These are phyloP conservation scores for Albophoma yamanashiensis DNA, from an alignment of 2,329 filamentous ascomycete genomes.

Conservation along the genomic window DNA sequence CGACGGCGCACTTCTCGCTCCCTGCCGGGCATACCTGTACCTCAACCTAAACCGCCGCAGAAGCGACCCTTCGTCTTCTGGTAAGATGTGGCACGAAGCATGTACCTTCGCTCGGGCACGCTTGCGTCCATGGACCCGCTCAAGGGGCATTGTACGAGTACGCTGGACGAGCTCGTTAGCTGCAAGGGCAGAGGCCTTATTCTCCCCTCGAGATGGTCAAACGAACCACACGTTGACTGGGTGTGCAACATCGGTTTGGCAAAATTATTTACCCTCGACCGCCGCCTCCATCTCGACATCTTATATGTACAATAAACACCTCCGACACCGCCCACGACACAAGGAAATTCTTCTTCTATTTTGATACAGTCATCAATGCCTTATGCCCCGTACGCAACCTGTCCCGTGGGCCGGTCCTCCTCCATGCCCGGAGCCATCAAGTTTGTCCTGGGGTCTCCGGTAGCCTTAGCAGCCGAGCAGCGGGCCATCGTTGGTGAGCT, in stretches of 20 bases:
- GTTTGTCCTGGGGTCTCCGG: slow-evolving; percentile 67
- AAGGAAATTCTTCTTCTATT: slow-evolving; percentile 23
- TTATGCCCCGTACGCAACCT: slow-evolving; percentile 48
- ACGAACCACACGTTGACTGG: not conserved
- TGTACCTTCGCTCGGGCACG: not conserved
- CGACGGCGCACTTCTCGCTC: not conserved
- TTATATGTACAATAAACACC: slow-evolving; percentile 27
- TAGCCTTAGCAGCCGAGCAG: slow-evolving; percentile 86
- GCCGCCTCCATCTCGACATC: slow-evolving; percentile 11
- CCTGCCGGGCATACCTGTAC: not conserved
- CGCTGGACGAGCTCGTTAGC: not conserved
- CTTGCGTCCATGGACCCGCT: not conserved
- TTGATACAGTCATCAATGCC: slow-evolving; percentile 18
- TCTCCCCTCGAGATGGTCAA: not conserved
- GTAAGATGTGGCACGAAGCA: not conserved
- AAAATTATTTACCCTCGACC: slow-evolving; percentile 11
- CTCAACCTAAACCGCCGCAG: not conserved
- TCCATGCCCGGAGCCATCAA: slow-evolving; percentile 65
- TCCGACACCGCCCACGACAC: slow-evolving; percentile 15
- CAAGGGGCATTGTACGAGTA: not conserved
- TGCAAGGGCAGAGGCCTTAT: not conserved
- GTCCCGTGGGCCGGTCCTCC: slow-evolving; percentile 50
- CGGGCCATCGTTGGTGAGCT: slow-evolving; percentile 98
- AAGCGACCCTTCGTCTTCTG: not conserved
- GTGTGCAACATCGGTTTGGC: not conserved